Conservation (phyloP, 345 rosid species). For the Bruguiera parviflora region DNA sequence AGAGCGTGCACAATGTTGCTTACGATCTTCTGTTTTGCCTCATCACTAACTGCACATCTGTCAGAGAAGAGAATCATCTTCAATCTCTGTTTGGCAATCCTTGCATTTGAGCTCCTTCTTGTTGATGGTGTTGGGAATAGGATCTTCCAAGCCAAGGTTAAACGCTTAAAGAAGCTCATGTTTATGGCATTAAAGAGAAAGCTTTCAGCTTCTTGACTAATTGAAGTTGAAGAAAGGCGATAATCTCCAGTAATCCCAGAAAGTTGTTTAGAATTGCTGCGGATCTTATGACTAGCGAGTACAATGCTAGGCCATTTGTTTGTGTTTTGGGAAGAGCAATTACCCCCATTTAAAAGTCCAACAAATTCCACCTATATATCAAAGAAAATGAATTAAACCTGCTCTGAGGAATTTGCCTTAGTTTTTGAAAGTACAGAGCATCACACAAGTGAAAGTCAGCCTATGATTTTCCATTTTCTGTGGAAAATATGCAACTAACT, state of each 20-base stretch:
- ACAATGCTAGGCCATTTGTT: slow-evolving; percentile 36
- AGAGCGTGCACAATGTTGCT: slow-evolving; percentile 66
- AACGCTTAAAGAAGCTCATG: slow-evolving; percentile 81
- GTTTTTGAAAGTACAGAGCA: not conserved
- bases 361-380: slow-evolving; percentile 46
- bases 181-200: slow-evolving; percentile 66
- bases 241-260: slow-evolving; percentile 54
- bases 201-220: slow-evolving; percentile 60
- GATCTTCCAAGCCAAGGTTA: slow-evolving; percentile 89
- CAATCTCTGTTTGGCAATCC: slow-evolving; percentile 87
- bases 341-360: slow-evolving; percentile 41
- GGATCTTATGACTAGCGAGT: slow-evolving; percentile 25
- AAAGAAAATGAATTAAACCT: slow-evolving; percentile 2
- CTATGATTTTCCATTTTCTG: not conserved
- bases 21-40: slow-evolving; percentile 84
- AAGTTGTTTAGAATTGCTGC: slow-evolving; percentile 30
- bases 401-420: slow-evolving; percentile 4
- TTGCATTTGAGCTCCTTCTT: slow-evolving; percentile 84
- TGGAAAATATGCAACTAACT: not conserved
- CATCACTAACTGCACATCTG: slow-evolving; percentile 90
- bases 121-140: slow-evolving; percentile 72
- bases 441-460: not conserved
- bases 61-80: slow-evolving; percentile 99
- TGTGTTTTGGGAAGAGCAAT: slow-evolving; percentile 20
- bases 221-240: slow-evolving; percentile 48